A percentile compares a stretch with the other conserved stretches of the same genome.
These are phyloP conservation scores for Theobroma cacao DNA, from an alignment of 345 rosid genomes.

Conservation along the genomic window DNA sequence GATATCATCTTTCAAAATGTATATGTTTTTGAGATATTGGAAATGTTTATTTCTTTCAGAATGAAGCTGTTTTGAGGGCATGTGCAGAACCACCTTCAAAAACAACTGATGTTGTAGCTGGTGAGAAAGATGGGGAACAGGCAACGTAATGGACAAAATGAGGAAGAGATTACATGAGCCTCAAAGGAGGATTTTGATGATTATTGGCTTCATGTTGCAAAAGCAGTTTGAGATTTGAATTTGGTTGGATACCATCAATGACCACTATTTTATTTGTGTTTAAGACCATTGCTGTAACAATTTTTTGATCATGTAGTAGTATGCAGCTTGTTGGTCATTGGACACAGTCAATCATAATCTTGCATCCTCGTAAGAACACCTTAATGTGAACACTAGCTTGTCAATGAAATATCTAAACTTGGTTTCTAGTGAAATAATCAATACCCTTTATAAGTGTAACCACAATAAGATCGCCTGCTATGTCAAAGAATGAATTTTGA, in stretches of 20 bases:
- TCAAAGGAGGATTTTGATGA: constrained; percentile 6
- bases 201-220: background rate
- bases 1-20: background rate
- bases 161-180: constrained; percentile 13
- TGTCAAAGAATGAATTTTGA: background rate
- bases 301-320: background rate
- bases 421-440: background rate
- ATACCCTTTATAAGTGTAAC: background rate
- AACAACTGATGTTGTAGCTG: constrained; percentile 14
- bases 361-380: background rate
- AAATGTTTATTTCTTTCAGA: constrained; percentile 39
- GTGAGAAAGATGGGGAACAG: constrained; percentile 21
- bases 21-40: background rate
- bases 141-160: constrained; percentile 12
- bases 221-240: background rate
- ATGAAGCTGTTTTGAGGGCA: constrained; percentile 66
- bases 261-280: background rate
- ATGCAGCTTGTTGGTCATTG: background rate
- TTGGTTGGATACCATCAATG: constrained; percentile 10
- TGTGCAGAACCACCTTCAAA: constrained; percentile 49
- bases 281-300: background rate
- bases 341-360: background rate
- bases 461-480: background rate
- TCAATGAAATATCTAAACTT: background rate
- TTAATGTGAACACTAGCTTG: background rate